Percentiles rank a stretch among this genome's conserved stretches.
Evolutionary conservation across 73 alveolate species (phyloP).

Genomic region (Tetrahymena elliotti): DNA sequence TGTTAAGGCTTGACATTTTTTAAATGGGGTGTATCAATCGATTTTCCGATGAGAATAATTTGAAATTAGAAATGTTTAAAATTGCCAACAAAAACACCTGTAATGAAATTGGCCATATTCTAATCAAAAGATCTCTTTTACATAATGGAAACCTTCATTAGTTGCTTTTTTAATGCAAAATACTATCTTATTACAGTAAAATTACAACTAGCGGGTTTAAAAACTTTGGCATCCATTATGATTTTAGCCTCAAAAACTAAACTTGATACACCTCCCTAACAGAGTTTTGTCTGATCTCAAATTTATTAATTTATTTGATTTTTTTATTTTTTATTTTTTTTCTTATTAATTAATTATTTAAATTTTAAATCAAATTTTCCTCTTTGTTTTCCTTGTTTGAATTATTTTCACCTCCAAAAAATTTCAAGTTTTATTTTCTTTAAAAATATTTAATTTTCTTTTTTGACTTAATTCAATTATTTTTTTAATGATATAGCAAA

Average conservation of each 20-base stretch:
- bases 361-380: not conserved
- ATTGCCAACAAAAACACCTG: not conserved
- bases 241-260: not conserved
- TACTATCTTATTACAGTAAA: not conserved
- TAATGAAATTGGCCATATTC: not conserved
- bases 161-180: not conserved
- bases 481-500: no score
- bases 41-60: not conserved
- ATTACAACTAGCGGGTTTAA: not conserved
- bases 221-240: not conserved
- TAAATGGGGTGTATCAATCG: not conserved
- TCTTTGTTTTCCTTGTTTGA: not conserved
- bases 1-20: not conserved
- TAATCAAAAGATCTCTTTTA: not conserved
- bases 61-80: not conserved
- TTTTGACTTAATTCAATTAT: not conserved
- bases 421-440: not conserved
- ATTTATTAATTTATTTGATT: not conserved
- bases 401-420: not conserved
- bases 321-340: not conserved
- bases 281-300: not conserved
- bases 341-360: not conserved
- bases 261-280: not conserved
- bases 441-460: not conserved
- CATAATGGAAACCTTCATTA: not conserved